Evolutionary conservation across 192 early-diverging fungal genomes (phyloP), one percentile per base, ranked within the genome.

Genomic region (Podila clonocystis): DNA sequence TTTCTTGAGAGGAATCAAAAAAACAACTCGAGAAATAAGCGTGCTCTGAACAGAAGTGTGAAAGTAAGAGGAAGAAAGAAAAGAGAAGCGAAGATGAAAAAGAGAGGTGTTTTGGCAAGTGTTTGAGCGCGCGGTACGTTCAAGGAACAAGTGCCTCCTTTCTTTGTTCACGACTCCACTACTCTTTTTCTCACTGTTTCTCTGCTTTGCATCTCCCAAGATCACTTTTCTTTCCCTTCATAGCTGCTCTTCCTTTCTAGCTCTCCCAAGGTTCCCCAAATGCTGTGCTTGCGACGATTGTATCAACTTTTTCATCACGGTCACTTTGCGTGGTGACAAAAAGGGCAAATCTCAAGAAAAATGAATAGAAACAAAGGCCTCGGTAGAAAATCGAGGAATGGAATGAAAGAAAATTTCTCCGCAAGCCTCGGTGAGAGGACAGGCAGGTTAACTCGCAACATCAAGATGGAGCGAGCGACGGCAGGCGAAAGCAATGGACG

Each of bases 271-370:
- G 75, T 61, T 12, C 50, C 65, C 50, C 72, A 78, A 78, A 71
- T 78, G 68, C 75, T 78, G 74, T 76, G 74, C 68, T 76, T 68
- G 68, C 63, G 75, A 78, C 75, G 75, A 67, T 67, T 78, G 75
- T 78, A 78, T 68, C 64, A 78, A 71, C 75, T 78, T 78, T 61
- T 78, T 78, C 75, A 50, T 78, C 75, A 78, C 68, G 75, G 75
- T 71, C 68, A 63, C 59, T 66, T 59, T 34, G 65, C 58, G 69
- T 72, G 76, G 76, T 72, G 71, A 72, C 41, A 45, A 45, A 12
- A 17, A 13, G 38, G 41, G 41, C 11, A 67, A 68, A 69, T 52
- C 58, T 48, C 50, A 41, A 64, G 58, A 26, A 3, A 63, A 66
- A 45, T 58, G 34, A 55, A 71, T 57, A 36, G 50, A 62, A 45